Percentiles rank a stretch among this genome's conserved stretches.
Conservation (phyloP, 148 eudicot species). For the Arbutus unedo region DNA sequence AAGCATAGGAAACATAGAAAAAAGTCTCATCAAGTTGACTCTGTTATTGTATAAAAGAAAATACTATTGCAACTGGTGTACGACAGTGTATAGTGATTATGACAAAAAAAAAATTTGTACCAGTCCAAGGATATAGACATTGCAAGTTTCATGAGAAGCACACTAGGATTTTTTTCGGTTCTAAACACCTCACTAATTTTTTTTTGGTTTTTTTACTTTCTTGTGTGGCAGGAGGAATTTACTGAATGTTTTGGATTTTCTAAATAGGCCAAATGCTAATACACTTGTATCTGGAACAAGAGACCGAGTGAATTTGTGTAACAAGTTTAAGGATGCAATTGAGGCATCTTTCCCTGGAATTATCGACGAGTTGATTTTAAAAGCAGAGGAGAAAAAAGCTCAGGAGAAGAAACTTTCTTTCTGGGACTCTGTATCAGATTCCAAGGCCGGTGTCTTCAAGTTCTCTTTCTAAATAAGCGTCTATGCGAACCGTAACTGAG, state of each 20-base stretch:
- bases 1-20: too few species aligned
- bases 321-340: constrained; percentile 73
- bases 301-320: constrained; percentile 76
- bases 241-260: constrained; percentile 83
- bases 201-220: background rate
- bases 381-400: constrained; percentile 53
- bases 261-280: constrained; percentile 81
- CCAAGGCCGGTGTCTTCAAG: constrained; percentile 75
- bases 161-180: too few species aligned
- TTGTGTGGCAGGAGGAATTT: constrained; percentile 71
- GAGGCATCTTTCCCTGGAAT: constrained; percentile 74
- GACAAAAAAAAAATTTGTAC: too few species aligned
- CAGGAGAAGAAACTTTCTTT: constrained; percentile 54
- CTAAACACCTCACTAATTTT: too few species aligned
- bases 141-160: too few species aligned
- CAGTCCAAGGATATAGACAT: too few species aligned
- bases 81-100: too few species aligned
- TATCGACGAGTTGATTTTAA: constrained; percentile 46
- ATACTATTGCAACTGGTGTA: too few species aligned
- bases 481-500: background rate
- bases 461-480: constrained; percentile 55
- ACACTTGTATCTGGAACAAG: constrained; percentile 92
- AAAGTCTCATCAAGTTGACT: too few species aligned
- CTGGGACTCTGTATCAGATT: constrained; percentile 80
- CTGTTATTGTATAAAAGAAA: too few species aligned